Evolutionary conservation across 2,329 filamentous ascomycete genomes (phyloP), one percentile per base, ranked within the genome.

Genomic region (Exophiala phaeomuriformis): DNA sequence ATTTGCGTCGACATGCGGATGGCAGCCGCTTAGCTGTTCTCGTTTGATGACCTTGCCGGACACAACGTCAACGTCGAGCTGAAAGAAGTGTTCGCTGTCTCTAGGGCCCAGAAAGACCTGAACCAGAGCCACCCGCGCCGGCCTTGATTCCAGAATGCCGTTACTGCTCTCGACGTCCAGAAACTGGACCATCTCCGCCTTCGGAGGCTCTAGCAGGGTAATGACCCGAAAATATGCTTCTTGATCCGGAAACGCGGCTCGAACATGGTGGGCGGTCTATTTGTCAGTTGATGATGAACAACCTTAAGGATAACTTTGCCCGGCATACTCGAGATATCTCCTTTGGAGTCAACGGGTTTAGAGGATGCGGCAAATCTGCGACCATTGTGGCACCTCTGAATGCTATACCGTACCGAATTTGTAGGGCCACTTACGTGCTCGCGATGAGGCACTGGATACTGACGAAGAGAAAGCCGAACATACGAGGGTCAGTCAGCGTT

Each of bases 171-270:
- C 72, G 49, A 43, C 64, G 3, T 75, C 71, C 0, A 81, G 67
- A 50, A 71, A 80, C 0, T 50, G 52, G 3, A 75, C 57, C 68
- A 80, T 70, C 10, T 70, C 65, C n/a, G 66, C 63, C 64, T 81
- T 81, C 1, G 67, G 64, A 0, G 77, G 77, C 55, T 81, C 77
- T 9, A 64, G 64, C 6, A 81, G 69, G 0, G 75, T 76, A 55
- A 79, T 74, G 51, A 75, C 72, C 2, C 76, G 71, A 59, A 80
- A 81, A 51, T 72, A 69, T 5, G 67, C 59, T 1, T 59, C 66
- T 0, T 66, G 54, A 2, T 62, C 65, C 1, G 66, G 63, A 3
- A 74, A 67, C 1, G 66, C 55, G 37, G 68, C 63, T 2, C 69
- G 68, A 0, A 72, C 71, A 45, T 65, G 56, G 46, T 69, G 60